Evolutionary conservation across 805 yeast genomes (phyloP).

Genomic region (Osmozyma mogii): DNA sequence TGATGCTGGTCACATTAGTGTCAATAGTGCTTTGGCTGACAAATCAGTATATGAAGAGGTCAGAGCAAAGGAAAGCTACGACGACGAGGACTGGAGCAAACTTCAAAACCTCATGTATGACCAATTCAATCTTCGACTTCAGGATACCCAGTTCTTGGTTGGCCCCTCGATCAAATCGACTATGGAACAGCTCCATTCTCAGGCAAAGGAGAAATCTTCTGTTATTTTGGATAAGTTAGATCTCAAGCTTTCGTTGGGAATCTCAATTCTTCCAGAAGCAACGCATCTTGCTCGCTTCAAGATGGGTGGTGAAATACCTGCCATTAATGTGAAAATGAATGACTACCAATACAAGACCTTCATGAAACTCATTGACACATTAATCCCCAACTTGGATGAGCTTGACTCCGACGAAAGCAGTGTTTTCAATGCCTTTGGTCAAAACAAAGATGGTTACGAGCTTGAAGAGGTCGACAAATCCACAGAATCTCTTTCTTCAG

Average conservation of each 20-base stretch:
- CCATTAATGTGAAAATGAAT: conserved; percentile 61
- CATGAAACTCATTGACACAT: conserved; percentile 65
- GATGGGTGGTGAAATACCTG: conserved; percentile 72
- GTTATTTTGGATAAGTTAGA: conserved; percentile 70
- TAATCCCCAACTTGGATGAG: conserved; percentile 46
- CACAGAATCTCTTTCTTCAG: neutral
- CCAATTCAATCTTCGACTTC: conserved; percentile 64
- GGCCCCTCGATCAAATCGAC: conserved; percentile 79
- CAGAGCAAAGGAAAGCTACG: conserved; percentile 51
- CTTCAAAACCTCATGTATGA: conserved; percentile 83
- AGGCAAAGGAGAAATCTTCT: conserved; percentile 37
- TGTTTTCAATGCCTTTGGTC: conserved; percentile 28
- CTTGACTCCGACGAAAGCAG: conserved; percentile 26
- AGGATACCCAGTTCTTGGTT: conserved; percentile 81
- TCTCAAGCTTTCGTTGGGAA: conserved; percentile 64
- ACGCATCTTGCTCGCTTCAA: conserved; percentile 62
- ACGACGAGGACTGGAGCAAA: conserved; percentile 64
- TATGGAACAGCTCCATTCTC: conserved; percentile 56
- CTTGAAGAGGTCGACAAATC: conserved; percentile 3
- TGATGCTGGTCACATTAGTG: conserved; percentile 93
- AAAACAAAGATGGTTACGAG: conserved; percentile 1
- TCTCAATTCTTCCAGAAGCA: conserved; percentile 82
- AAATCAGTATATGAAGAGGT: conserved; percentile 60
- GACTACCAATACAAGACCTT: conserved; percentile 87
- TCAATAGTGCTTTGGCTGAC: conserved; percentile 73